phyloP scores from a whole-genome alignment of 257 asterid genomes.

The Gentiana straminea region DNA sequence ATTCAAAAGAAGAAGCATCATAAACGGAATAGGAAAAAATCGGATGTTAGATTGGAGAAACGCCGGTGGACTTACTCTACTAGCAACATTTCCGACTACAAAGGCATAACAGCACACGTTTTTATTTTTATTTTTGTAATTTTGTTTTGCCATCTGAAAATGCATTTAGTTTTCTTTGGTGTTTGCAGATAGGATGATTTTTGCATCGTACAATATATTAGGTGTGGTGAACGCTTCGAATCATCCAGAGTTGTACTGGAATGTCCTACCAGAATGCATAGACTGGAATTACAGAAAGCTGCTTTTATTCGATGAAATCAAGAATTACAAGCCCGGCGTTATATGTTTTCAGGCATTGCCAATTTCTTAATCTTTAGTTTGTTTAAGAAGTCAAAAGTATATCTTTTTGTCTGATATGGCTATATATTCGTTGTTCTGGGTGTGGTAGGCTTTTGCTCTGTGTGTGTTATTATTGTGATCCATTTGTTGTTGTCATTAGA shows the following conservation, averaged over 20 bases:
- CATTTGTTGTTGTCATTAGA: no score
- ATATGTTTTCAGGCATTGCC: conserved; percentile 66
- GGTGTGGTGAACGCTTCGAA: conserved; percentile 59
- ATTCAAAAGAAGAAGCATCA: conserved; percentile 5
- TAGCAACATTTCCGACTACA: conserved; percentile 34
- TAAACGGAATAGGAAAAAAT: conserved; percentile 14
- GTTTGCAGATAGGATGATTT: conserved; percentile 46
- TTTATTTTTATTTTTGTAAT: not conserved
- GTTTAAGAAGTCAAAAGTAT: no score
- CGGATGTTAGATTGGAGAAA: conserved; percentile 11
- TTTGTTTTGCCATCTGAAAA: not conserved
- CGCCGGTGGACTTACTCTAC: conserved; percentile 65
- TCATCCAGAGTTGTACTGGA: conserved; percentile 53
- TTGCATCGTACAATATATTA: conserved; percentile 71
- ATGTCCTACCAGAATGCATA: conserved; percentile 36
- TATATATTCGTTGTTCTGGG: no score
- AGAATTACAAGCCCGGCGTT: conserved; percentile 47
- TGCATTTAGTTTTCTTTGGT: not conserved
- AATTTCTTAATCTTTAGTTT: conserved; percentile 4
- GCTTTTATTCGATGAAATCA: conserved; percentile 47
- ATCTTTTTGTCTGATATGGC: no score
- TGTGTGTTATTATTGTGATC: no score
- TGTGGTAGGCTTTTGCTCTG: no score
- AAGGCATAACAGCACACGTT: conserved; percentile 18
- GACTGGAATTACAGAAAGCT: conserved; percentile 69